Evolutionary conservation across 345 rosid species (phyloP).

Genomic region (Lagerstroemia speciosa): DNA sequence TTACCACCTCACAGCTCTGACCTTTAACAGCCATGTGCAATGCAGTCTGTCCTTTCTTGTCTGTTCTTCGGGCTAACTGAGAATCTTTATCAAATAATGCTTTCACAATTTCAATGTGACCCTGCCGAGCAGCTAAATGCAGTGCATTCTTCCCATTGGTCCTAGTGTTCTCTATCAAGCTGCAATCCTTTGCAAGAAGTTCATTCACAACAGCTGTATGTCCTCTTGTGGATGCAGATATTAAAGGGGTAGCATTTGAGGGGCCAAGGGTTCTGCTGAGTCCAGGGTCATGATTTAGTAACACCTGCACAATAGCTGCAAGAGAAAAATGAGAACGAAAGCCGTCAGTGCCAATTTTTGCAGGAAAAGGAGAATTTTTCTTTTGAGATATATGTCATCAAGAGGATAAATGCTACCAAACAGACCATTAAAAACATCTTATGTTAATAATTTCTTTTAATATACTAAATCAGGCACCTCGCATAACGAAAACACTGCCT

Average conservation of each 20-base stretch:
- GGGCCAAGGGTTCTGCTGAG: slow-evolving; percentile 68
- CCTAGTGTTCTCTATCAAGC: slow-evolving; percentile 62
- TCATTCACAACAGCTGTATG: slow-evolving; percentile 80
- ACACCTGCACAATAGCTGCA: slow-evolving; percentile 60
- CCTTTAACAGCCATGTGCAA: slow-evolving; percentile 97
- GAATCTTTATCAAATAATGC: slow-evolving; percentile 74
- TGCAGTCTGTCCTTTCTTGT: slow-evolving; percentile 93
- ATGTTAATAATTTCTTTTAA: too few relatives aligned
- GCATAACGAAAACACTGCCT: neutral
- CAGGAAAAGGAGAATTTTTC: neutral
- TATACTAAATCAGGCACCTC: too few relatives aligned
- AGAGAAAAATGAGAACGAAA: neutral
- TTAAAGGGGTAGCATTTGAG: slow-evolving; percentile 80
- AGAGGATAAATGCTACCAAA: neutral
- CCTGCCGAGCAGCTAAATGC: slow-evolving; percentile 88
- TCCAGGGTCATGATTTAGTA: slow-evolving; percentile 72
- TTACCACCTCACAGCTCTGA: slow-evolving; percentile 80
- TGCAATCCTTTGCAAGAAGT: slow-evolving; percentile 64
- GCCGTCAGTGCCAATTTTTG: neutral
- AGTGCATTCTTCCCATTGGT: slow-evolving; percentile 86
- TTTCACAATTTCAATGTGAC: slow-evolving; percentile 65
- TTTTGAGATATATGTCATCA: neutral
- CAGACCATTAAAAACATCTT: neutral
- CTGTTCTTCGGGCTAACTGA: slow-evolving; percentile 80
- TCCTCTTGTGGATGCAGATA: slow-evolving; percentile 86